Evolutionary conservation across 106 monocot genomes (phyloP).

Genomic region (Dendrobium officinale): DNA sequence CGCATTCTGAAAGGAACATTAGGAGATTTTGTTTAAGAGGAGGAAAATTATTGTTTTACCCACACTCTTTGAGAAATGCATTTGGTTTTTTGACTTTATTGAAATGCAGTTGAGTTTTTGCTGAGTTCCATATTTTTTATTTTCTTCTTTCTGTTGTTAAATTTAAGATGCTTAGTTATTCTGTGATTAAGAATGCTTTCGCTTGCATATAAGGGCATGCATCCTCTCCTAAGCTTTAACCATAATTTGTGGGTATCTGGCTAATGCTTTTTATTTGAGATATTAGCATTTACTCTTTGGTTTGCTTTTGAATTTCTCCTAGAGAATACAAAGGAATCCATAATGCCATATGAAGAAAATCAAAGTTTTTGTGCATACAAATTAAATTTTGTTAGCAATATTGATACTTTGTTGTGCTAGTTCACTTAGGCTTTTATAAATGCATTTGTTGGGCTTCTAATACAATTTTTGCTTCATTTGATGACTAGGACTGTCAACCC

Average conservation of each 20-base stretch:
- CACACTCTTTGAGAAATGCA: background rate
- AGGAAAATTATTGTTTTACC: background rate
- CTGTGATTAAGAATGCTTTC: background rate
- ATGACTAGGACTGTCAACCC: background rate
- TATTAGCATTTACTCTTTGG: background rate
- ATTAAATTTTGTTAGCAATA: background rate
- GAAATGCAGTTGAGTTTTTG: background rate
- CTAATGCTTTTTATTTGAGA: background rate
- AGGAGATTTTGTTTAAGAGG: background rate
- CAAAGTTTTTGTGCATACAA: background rate
- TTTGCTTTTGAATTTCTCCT: background rate
- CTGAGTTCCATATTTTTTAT: background rate
- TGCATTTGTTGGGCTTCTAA: background rate
- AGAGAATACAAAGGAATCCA: background rate
- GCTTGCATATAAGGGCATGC: background rate
- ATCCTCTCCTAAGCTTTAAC: background rate
- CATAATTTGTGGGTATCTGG: background rate
- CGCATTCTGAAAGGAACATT: too few species aligned
- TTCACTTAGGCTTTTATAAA: background rate
- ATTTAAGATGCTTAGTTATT: background rate
- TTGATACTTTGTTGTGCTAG: background rate
- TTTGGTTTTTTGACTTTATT: too few species aligned
- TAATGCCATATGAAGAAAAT: background rate
- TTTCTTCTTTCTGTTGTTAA: background rate
- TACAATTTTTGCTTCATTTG: conserved; percentile 2